phyloP scores from a whole-genome alignment of 2,329 filamentous ascomycete genomes.

The Xylaria digitata region DNA sequence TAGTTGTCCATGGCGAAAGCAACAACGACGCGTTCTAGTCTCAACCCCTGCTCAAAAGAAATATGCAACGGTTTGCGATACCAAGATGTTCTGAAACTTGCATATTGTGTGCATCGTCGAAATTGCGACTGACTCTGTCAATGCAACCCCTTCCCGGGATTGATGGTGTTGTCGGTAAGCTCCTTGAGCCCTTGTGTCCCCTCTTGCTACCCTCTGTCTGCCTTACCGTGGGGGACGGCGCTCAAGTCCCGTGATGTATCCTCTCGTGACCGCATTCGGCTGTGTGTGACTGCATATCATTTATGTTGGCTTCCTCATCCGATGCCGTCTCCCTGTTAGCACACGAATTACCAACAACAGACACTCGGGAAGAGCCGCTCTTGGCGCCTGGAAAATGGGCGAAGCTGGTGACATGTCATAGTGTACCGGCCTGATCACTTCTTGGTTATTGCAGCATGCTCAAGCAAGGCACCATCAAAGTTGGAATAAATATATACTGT shows the following conservation, averaged over 20 bases:
- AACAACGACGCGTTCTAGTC: slow-evolving; percentile 4
- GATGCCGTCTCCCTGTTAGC: slow-evolving; percentile 11
- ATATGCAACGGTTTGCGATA: slow-evolving; percentile 25
- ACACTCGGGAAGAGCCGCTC: slow-evolving; percentile 45
- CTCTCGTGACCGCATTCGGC: slow-evolving; percentile 48
- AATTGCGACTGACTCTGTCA: slow-evolving; percentile 36
- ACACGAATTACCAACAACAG: background rate
- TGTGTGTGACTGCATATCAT: slow-evolving; percentile 49
- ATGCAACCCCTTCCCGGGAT: slow-evolving; percentile 35
- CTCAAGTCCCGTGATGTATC: slow-evolving; percentile 41
- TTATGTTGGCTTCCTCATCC: slow-evolving; percentile 23
- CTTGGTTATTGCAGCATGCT: slow-evolving; percentile 4
- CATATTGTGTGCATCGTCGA: slow-evolving; percentile 32
- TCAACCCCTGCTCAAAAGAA: slow-evolving; percentile 5
- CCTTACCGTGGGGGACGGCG: slow-evolving; percentile 36
- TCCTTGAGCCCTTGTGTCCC: slow-evolving; percentile 27
- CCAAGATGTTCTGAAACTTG: slow-evolving; percentile 37
- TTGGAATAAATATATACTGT: background rate
- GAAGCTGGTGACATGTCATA: slow-evolving; percentile 20
- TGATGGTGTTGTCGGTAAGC: slow-evolving; percentile 38
- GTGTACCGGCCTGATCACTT: background rate
- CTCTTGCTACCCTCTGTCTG: slow-evolving; percentile 22
- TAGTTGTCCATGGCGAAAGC: slow-evolving; percentile 1
- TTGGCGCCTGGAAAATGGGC: slow-evolving; percentile 37
- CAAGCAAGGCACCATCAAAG: slow-evolving; percentile 6